phyloP scores from a whole-genome alignment of 2,329 filamentous ascomycete species.

The Didymella exigua region DNA sequence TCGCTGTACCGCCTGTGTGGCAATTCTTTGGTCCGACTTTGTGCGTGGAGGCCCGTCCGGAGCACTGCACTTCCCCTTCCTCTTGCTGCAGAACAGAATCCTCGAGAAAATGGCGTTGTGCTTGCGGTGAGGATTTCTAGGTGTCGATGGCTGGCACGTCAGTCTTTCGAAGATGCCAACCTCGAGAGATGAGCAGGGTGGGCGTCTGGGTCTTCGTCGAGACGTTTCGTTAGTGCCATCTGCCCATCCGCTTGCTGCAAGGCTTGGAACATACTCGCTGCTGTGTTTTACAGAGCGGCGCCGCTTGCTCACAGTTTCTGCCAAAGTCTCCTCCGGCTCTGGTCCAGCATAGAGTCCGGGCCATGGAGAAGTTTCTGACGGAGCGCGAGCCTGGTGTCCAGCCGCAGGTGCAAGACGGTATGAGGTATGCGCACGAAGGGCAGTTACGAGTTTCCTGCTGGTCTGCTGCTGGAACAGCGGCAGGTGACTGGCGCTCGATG shows the following conservation, averaged over 20 bases:
- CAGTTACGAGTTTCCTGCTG: slow-evolving; percentile 16
- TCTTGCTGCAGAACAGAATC: neutral
- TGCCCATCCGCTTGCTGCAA: neutral
- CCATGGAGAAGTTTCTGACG: slow-evolving; percentile 29
- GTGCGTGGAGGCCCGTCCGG: neutral
- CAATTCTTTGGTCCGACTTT: neutral
- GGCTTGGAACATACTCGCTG: neutral
- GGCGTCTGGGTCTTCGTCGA: neutral
- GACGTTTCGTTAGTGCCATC: neutral
- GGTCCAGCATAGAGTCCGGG: slow-evolving; percentile 27
- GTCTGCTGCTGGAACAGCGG: slow-evolving; percentile 14
- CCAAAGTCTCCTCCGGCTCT: slow-evolving; percentile 13
- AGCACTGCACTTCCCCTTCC: neutral
- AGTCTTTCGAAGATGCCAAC: neutral
- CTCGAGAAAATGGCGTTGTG: neutral
- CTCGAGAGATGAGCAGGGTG: neutral
- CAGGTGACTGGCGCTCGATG: slow-evolving; percentile 16
- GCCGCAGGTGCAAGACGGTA: slow-evolving; percentile 32
- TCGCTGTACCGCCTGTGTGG: neutral
- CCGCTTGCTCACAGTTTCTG: neutral
- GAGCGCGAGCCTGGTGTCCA: slow-evolving; percentile 32
- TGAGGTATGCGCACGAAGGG: slow-evolving; percentile 25
- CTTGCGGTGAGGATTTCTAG: neutral
- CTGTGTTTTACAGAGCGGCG: neutral
- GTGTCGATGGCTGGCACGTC: neutral